Evolutionary conservation across 257 asterid genomes (phyloP), one percentile per base, ranked within the genome.

Genomic region (Forsythia suspensa): DNA sequence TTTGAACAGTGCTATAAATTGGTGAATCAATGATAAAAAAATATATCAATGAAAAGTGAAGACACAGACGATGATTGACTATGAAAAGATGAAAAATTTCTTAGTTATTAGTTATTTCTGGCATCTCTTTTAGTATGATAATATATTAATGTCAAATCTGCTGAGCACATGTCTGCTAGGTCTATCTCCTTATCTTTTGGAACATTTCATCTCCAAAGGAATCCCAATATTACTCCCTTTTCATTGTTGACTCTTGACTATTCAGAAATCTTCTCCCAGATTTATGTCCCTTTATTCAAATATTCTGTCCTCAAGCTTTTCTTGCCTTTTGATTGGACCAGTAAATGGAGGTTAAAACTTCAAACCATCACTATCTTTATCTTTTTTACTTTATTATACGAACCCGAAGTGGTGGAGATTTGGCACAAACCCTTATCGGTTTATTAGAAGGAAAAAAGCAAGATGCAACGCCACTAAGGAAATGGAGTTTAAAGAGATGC

Each of bases 111-210:
- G 61, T 16, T 4, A 21, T 6, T 21, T 20, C 5, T 24, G 39
- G 70, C 15, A 63, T 63, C 37, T 63, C 37, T 63, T 36, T 37
- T 68, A 79, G 73, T 74, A 40, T 75, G 73, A 70, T 76, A 69
- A 70, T 8, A 81, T 81, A 55, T 29, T 9, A 55, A 72, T 76
- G 85, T 79, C 81, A 76, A 76, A 85, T 79, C 85, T 73, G 51
- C n/a, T 13, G 65, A 79, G 86, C 83, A 84, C 79, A 77, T 76
- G 8, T 85, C 59, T 78, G 72, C 34, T 61, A 36, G 36, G 46
- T 73, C 82, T 84, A 85, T 87, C 88, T 77, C 86, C 94, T 90
- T 88, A 90, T 86, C 92, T 82, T 86, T 88, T 75, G 87, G 94
- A 88, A 88, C 92, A 88, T 85, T 87, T 89, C 86, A 85, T 87